A percentile compares a stretch with the other conserved stretches of the same genome.
These are phyloP conservation scores for Fraxinus excelsior DNA, from an alignment of 257 asterid genomes.

Conservation along the genomic window DNA sequence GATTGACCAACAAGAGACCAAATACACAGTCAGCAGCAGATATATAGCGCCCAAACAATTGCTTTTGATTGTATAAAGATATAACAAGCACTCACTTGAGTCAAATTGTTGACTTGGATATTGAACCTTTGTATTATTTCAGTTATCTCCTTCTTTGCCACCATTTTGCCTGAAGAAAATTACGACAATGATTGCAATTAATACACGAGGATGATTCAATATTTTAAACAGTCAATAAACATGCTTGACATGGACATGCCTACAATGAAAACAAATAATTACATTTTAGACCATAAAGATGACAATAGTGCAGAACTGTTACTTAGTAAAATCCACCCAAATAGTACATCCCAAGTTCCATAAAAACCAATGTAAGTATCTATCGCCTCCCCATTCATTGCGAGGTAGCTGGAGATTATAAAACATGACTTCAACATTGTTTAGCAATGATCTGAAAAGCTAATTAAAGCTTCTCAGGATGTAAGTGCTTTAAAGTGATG, in stretches of 20 bases:
- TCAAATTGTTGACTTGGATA: conserved; percentile 92
- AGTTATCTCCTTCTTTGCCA: conserved; percentile 59
- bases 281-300: not conserved
- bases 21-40: conserved; percentile 8
- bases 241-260: conserved; percentile 1
- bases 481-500: conserved; percentile 5
- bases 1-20: not conserved
- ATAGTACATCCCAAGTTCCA: too few relatives aligned
- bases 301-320: not conserved
- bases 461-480: conserved; percentile 6
- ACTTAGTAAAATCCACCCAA: conserved; percentile 6
- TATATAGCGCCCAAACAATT: conserved; percentile 16
- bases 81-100: conserved; percentile 69
- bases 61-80: not conserved
- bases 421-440: not conserved
- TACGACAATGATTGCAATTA: conserved; percentile 7
- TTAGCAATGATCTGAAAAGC: conserved; percentile 9
- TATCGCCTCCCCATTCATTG: not conserved
- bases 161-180: conserved; percentile 62
- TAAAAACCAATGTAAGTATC: conserved; percentile 8
- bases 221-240: not conserved
- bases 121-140: conserved; percentile 74
- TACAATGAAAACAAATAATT: not conserved
- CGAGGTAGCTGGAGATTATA: not conserved
- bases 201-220: not conserved